Base-by-base conservation (phyloP, 805 yeast species). In the Tetrapisispora fleetii region DNA sequence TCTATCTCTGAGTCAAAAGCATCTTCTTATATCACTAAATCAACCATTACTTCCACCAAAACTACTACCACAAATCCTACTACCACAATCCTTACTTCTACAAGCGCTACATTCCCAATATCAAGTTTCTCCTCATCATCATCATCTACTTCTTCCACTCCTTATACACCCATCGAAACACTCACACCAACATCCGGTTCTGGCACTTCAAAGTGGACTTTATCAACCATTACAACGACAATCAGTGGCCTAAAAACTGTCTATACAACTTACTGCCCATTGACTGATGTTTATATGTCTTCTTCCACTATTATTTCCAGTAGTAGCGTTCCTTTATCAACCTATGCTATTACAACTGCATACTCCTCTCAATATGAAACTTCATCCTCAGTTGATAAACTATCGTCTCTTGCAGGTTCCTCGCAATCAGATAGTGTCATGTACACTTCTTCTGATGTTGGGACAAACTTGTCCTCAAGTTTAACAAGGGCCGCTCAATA, bases 221-320 rank as follows among this genome's bases (percentile, higher is more conserved):
- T 63, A 16, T 62, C 69, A 30, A 62, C 70, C 42, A 57, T 63
- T 17, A 64, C 70, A 7, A 56, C 60, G 5, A 59, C 67, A 5
- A 45, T 49, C 14, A 49, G 50, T 19, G 67, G 73, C 16, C 50
- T 51, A 3, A 62, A 46, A 40, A 74, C 74, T 14, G 58, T 58
- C 18, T 75, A 67, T 63, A 68, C 74, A 16, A 70, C 74, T 6
- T 69, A 68, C 60, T 69, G 73, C 52, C 74, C 75, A 37, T 49
- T 62, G 35, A 56, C 63, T 38, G 53, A 16, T 35, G 38, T 50
- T 22, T 6, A 16, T 3, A 11, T 37, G 3, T 8, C 27, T 6
- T 18, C 40, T 30, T 4, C 37, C 11, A 37, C 33, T 10, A 16
- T 14, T 22, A 7, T 45, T 27, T 9, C 36, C 6, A 30, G 16